phyloP scores from a whole-genome alignment of 495 filamentous ascomycete genomes.

The Polyplosphaeria fusca region DNA sequence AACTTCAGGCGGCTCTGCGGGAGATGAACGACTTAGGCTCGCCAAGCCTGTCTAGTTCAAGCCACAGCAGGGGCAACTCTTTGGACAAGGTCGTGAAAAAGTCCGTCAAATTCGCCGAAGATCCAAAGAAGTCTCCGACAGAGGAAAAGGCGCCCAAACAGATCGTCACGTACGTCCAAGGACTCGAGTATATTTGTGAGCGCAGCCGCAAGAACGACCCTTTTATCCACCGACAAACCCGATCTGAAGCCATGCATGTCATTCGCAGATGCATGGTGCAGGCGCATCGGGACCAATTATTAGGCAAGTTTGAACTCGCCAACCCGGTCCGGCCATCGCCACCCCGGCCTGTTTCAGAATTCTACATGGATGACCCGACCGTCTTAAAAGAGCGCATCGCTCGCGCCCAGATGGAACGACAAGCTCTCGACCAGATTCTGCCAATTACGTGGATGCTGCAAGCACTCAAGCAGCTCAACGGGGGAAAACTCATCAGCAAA shows the following conservation, averaged over 20 bases:
- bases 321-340: conserved; percentile 50
- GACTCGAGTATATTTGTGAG: conserved; percentile 70
- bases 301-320: conserved; percentile 71
- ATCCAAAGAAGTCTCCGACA: conserved; percentile 35
- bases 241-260: conserved; percentile 86
- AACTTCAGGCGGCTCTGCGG: conserved; percentile 53
- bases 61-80: conserved; percentile 31
- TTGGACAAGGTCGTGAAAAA: conserved; percentile 52
- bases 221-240: conserved; percentile 76
- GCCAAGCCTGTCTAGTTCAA: conserved; percentile 7
- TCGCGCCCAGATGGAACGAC: conserved; percentile 66
- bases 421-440: conserved; percentile 71
- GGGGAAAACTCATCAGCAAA: conserved; percentile 74
- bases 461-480: conserved; percentile 71
- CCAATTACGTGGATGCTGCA: conserved; percentile 77
- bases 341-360: conserved; percentile 40
- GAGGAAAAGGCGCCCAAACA: conserved; percentile 38
- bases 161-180: conserved; percentile 88
- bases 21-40: conserved; percentile 54
- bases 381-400: conserved; percentile 60
- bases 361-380: conserved; percentile 38
- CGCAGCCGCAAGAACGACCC: conserved; percentile 60
- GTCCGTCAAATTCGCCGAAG: conserved; percentile 70
- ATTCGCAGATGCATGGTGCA: conserved; percentile 55
- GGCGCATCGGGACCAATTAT: conserved; percentile 57